Base-by-base conservation (phyloP, 305 asterid genomes). In the Petunia hybrid region DNA sequence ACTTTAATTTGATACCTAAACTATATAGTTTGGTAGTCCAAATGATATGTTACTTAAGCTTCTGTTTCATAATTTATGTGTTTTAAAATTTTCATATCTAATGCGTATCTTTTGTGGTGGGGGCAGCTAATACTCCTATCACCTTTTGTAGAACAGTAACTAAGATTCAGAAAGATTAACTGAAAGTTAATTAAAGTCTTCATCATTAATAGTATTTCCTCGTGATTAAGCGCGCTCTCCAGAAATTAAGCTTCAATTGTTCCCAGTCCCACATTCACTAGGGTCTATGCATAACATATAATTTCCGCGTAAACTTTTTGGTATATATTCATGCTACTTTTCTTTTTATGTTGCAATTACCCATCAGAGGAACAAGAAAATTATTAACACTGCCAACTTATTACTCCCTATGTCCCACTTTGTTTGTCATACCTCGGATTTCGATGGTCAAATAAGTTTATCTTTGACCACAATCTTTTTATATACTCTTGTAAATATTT, bases 211-310 rank as follows among this genome's bases (percentile, higher is more conserved):
- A 6, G 2, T 71, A 22, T 5, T 46, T 12, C 10, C 45, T 48
- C 13, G 45, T 35, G 12, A 73, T 51, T 51, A 10, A 73, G 78
- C 63, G 36, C 36, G 78, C 14, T 73, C 63, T 73, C 78, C 63
- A 35, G 3, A 73, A 73, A 73, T 35, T 36, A 36, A 73, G 78
- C 77, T 31, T 71, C 6, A 71, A 45, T 46, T 71, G 77, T 71
- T 71, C 40, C 1, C 46, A 71, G 31, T 71, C 77, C 22, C 77
- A 46, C 77, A 71, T 71, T 60, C 31, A 69, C 45, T 69, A 69
- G 41, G 76, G 5, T 43, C 55, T 69, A 43, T 16, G 3, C 16
- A 69, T 69, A 69, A 22, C 31, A 22, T 22, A 22, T 22, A 22
- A 22, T 22, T 22, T 22, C 31, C 31, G 31, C 31, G 31, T 22